Conservation (phyloP, 139 green algal species). For the Chlamydomonas eustigma region DNA sequence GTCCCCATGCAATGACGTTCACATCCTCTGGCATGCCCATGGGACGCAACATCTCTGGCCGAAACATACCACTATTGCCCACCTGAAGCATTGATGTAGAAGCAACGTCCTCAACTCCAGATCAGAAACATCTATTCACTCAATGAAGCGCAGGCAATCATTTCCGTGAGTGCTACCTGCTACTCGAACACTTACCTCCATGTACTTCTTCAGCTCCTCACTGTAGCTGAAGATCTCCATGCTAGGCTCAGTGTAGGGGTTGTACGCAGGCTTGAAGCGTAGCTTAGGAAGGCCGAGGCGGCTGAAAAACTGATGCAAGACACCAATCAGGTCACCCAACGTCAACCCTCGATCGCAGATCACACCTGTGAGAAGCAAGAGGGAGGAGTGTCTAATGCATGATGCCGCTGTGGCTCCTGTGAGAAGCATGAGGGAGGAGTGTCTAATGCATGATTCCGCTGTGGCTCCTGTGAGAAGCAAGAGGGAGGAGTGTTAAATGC, state of each 20-base stretch:
- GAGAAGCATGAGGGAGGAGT: too few species aligned
- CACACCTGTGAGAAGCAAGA: conserved; percentile 41
- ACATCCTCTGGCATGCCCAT: conserved; percentile 97
- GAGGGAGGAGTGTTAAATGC: too few species aligned
- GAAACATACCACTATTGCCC: conserved; percentile 96
- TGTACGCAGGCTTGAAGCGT: conserved; percentile 99
- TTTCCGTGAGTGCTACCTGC: not conserved
- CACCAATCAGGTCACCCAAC: conserved; percentile 88
- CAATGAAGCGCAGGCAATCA: not conserved
- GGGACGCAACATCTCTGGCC: conserved; percentile 96
- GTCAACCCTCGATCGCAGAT: conserved; percentile 85
- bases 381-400: too few species aligned
- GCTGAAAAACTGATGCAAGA: conserved; percentile 83
- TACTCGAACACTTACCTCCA: conserved; percentile 72
- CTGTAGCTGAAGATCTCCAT: conserved; percentile 99
- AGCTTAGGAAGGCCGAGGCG: conserved; percentile 92
- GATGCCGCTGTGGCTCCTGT: too few species aligned
- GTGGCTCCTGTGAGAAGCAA: too few species aligned
- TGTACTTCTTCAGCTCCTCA: conserved; percentile 94
- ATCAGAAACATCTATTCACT: too few species aligned
- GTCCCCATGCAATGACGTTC: conserved; percentile 96
- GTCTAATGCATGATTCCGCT: too few species aligned
- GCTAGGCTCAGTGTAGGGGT: conserved; percentile 98
- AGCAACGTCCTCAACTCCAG: too few species aligned
- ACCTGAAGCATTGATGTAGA: too few species aligned